A percentile compares a stretch with the other conserved stretches of the same genome.
phyloP scores from a whole-genome alignment of 176 grass and related monocot genomes.

The Bolboschoenus planiculmis region DNA sequence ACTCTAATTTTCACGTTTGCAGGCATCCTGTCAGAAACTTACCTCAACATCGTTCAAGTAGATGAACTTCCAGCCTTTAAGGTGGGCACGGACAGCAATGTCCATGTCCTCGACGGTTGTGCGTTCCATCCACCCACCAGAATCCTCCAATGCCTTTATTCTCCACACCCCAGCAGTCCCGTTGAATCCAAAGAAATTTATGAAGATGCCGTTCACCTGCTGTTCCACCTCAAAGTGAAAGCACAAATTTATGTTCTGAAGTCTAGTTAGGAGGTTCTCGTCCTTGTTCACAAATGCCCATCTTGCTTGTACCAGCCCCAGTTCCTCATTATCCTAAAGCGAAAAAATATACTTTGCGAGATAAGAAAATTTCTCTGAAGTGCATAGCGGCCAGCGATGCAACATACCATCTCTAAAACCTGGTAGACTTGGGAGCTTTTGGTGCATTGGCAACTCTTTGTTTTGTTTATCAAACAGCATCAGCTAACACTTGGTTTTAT shows the following conservation, averaged over 20 bases:
- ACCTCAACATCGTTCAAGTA: slow-evolving; percentile 50
- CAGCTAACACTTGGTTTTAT: neutral
- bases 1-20: neutral
- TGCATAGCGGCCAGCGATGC: neutral
- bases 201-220: slow-evolving; percentile 40
- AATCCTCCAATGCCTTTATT: slow-evolving; percentile 45
- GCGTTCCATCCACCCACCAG: slow-evolving; percentile 45
- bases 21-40: neutral
- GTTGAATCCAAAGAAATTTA: slow-evolving; percentile 52
- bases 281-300: slow-evolving; percentile 53
- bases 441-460: neutral
- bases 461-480: neutral
- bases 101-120: slow-evolving; percentile 53
- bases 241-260: slow-evolving; percentile 46
- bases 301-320: slow-evolving; percentile 41
- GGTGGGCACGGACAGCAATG: slow-evolving; percentile 40
- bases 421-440: neutral
- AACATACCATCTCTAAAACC: neutral
- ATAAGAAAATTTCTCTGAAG: neutral
- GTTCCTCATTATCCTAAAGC: slow-evolving; percentile 32
- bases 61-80: slow-evolving; percentile 48
- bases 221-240: slow-evolving; percentile 59
- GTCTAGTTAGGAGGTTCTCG: slow-evolving; percentile 42
- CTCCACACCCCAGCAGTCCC: slow-evolving; percentile 47
- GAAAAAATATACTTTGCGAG: neutral